A percentile compares a stretch with the other conserved stretches of the same genome.
Conservation (phyloP, 1,284 basidiomycete species). For the Stygiomarasmius scandens region DNA sequence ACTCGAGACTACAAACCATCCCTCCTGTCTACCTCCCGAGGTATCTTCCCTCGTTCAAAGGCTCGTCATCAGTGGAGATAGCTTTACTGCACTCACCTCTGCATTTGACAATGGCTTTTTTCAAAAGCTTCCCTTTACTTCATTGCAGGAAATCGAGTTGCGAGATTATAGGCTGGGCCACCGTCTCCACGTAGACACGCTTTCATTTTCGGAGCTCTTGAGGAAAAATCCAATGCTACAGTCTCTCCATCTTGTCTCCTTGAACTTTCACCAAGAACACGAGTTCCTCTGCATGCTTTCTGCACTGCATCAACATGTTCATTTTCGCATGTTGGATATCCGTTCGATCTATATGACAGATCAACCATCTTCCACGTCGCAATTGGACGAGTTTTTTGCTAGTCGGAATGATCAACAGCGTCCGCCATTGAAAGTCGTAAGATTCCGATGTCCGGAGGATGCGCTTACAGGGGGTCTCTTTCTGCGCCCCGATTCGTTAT, state of each 20-base stretch:
- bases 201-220: neutral
- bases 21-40: conserved; percentile 15
- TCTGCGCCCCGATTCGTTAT: neutral
- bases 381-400: no score
- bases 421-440: neutral
- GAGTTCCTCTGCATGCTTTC: no score
- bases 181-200: neutral
- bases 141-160: neutral
- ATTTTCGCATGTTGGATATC: no score
- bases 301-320: no score
- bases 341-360: no score
- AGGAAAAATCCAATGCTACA: neutral
- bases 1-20: neutral
- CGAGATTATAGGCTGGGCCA: neutral
- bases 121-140: neutral
- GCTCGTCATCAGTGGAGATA: neutral
- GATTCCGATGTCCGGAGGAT: neutral
- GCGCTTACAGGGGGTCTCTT: neutral
- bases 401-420: neutral
- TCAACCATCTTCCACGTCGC: no score
- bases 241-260: no score
- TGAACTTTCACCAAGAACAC: no score
- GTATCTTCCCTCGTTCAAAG: neutral
- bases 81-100: neutral
- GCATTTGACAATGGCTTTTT: neutral